phyloP scores from a whole-genome alignment of 805 yeast genomes.

The Wickerhamiella galacta region DNA sequence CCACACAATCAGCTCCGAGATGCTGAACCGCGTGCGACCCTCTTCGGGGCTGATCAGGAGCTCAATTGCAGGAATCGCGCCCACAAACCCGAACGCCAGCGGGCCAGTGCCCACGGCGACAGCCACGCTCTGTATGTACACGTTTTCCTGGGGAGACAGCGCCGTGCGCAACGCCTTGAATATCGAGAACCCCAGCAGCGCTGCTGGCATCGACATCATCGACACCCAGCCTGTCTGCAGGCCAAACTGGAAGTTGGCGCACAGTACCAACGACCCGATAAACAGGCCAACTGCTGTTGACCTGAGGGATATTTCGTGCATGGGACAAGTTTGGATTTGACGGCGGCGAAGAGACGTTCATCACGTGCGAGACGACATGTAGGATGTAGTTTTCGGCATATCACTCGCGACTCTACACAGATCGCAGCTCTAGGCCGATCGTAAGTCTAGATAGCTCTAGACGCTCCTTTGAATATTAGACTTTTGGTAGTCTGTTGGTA shows the following conservation, averaged over 20 bases:
- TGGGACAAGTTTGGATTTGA: too few species aligned
- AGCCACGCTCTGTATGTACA: slow-evolving; percentile 77
- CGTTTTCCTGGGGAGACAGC: slow-evolving; percentile 79
- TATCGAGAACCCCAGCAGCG: slow-evolving; percentile 68
- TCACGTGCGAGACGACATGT: too few species aligned
- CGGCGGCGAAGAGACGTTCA: too few species aligned
- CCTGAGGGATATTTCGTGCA: slow-evolving; percentile 38
- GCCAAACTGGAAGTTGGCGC: slow-evolving; percentile 91
- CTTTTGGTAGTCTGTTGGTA: too few species aligned
- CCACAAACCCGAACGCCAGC: slow-evolving; percentile 83
- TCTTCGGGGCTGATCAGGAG: slow-evolving; percentile 68
- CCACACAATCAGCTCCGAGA: slow-evolving; percentile 58
- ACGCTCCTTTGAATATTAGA: too few species aligned
- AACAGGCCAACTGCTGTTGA: slow-evolving; percentile 59
- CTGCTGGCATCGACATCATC: slow-evolving; percentile 96
- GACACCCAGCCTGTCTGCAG: slow-evolving; percentile 98
- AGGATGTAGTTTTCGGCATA: too few species aligned
- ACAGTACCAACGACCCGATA: slow-evolving; percentile 75
- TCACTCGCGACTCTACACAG: too few species aligned
- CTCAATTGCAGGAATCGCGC: slow-evolving; percentile 90
- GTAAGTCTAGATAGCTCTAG: too few species aligned
- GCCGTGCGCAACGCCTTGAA: slow-evolving; percentile 39
- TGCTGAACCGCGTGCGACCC: slow-evolving; percentile 24
- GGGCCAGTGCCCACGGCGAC: slow-evolving; percentile 98
- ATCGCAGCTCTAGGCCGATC: too few species aligned